A percentile compares a stretch with the other conserved stretches of the same genome.
phyloP scores from a whole-genome alignment of 1,284 basidiomycete species.

The Grifola frondosa region DNA sequence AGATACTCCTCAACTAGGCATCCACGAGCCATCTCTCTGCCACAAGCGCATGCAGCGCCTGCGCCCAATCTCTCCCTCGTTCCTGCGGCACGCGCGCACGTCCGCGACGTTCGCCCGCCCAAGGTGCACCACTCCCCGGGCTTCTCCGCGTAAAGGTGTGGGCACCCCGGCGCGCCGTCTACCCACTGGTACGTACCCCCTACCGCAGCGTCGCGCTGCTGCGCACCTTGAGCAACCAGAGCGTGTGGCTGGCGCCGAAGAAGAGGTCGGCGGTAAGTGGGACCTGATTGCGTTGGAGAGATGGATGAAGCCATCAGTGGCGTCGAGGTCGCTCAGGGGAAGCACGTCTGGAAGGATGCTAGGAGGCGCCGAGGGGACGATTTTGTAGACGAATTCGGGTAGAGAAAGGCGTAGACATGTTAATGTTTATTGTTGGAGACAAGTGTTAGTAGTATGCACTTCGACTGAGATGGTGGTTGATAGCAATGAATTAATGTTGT shows the following conservation, averaged over 20 bases:
- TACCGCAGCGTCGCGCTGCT: constrained; percentile 42
- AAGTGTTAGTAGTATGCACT: too few species aligned
- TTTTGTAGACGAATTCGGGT: constrained; percentile 52
- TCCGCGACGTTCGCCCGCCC: constrained; percentile 31
- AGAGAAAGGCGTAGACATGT: constrained; percentile 8
- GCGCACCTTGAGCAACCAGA: constrained; percentile 49
- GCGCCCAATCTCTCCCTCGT: constrained; percentile 29
- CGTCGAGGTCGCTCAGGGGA: constrained; percentile 41
- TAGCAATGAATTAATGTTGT: too few species aligned
- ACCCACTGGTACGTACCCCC: constrained; percentile 43
- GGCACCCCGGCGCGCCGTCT: constrained; percentile 26
- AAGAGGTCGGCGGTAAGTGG: constrained; percentile 53
- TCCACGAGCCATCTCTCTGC: constrained; percentile 28
- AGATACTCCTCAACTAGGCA: constrained; percentile 1
- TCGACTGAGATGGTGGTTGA: too few species aligned
- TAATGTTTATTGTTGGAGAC: not conserved
- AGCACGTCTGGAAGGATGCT: constrained; percentile 31
- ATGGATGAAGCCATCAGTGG: constrained; percentile 55
- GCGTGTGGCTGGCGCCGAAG: constrained; percentile 42
- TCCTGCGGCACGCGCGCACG: constrained; percentile 22
- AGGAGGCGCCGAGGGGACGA: constrained; percentile 42
- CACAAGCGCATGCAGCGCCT: constrained; percentile 18
- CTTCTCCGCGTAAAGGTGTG: constrained; percentile 46
- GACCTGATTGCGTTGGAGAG: constrained; percentile 58
- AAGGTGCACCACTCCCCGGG: constrained; percentile 21